Evolutionary conservation across 225 moss, liverwort and hornwort species (phyloP).

Genomic region (Rhytidiadelphus loreus): DNA sequence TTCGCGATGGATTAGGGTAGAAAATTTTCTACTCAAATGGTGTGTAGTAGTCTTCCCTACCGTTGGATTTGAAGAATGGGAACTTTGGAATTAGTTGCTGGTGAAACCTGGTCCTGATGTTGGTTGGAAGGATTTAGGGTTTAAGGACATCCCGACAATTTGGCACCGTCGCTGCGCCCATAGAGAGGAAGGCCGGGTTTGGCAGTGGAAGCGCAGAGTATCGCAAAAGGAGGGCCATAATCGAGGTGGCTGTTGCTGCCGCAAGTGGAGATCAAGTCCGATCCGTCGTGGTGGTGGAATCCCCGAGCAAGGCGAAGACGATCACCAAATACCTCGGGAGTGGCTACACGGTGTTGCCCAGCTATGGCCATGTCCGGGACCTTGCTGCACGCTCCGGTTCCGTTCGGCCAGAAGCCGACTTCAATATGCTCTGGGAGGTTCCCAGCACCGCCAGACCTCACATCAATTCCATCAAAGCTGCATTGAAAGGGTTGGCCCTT

Average conservation of each 20-base stretch:
- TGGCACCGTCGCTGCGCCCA: not conserved
- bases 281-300: constrained; percentile 87
- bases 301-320: constrained; percentile 90
- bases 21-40: not conserved
- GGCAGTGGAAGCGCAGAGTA: not conserved
- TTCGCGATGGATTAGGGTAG: not conserved
- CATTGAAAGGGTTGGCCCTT: constrained; percentile 59
- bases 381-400: constrained; percentile 85
- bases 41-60: not conserved
- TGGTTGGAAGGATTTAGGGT: constrained; percentile 7
- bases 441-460: constrained; percentile 82
- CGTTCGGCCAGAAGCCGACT: constrained; percentile 80
- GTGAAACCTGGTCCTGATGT: not conserved
- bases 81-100: not conserved
- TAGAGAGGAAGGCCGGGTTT: not conserved
- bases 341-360: constrained; percentile 71
- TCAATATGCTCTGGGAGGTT: constrained; percentile 91
- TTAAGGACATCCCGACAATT: constrained; percentile 14
- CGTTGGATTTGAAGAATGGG: not conserved
- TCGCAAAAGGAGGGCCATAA: not conserved
- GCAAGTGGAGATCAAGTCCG: not conserved
- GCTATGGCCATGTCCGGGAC: constrained; percentile 94
- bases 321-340: constrained; percentile 85
- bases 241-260: not conserved
- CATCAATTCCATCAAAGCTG: constrained; percentile 80